Base-by-base conservation (phyloP, 2,329 filamentous ascomycete species). In the Coniella vitis region DNA sequence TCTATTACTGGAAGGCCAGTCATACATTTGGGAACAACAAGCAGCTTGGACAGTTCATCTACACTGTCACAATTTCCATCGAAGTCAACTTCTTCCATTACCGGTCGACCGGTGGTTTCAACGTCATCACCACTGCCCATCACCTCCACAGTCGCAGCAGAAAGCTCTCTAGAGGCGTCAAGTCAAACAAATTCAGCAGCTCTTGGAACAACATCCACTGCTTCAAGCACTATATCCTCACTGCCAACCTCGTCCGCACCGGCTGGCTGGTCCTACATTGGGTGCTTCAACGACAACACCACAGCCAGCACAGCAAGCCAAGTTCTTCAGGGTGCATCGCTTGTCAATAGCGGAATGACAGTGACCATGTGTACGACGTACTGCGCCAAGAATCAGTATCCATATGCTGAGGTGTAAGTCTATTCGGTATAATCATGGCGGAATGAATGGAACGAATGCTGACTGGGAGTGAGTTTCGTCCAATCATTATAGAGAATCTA, bases 261-360 rank as follows among this genome's bases (percentile, higher is more conserved):
- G 16, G 37, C 31, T 34, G 37, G 31, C 21, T 38, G 35, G 17
- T 44, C 38, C 20, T 39, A 39, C 12, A 31, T 41, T 2, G 55
- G 55, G 22, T 56, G 55, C 31, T 40, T 44, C 20, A 51, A 37
- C 16, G 55, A 56, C 47, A 38, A 12, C 17, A 43, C 43, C 7
- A n/a, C 40, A 12, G 21, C n/a, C n/a, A n/a, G n/a, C n/a, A n/a
- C n/a, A n/a, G n/a, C n/a, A n/a, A n/a, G 49, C 13, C 52, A 59
- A 19, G 57, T 56, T 10, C 52, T 63, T 2, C 35, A 47, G 19
- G 58, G 58, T 14, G 44, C 49, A 20, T 49, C 46, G 13, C 25
- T 41, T 5, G 43, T 48, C 12, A 51, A 45, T 32, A 47, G 21
- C 40, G 20, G 17, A 16, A 56, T 56, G 54, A 54, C 53, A 1